A percentile compares a stretch with the other conserved stretches of the same genome.
Conservation (phyloP, 345 rosid genomes). For the Euclidium syriacum region DNA sequence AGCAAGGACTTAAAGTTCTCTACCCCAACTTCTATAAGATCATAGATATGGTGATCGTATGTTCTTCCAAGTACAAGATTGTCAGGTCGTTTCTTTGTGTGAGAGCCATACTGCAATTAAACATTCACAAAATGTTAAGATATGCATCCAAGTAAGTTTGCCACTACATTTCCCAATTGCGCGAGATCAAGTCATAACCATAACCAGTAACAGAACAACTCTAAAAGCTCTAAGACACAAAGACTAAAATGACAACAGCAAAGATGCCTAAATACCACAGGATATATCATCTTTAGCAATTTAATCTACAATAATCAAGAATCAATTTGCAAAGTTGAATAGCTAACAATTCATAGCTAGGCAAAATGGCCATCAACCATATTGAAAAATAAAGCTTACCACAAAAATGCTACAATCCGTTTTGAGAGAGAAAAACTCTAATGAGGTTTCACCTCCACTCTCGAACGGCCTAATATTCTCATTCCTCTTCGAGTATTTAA, state of each 20-base stretch:
- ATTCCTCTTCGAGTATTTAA: slow-evolving; percentile 82
- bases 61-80: slow-evolving; percentile 84
- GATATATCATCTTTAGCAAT: neutral
- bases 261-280: neutral
- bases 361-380: neutral
- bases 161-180: neutral
- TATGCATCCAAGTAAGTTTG: neutral
- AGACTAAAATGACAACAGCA: neutral
- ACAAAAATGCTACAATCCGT: slow-evolving; percentile 90
- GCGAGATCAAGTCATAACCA: neutral
- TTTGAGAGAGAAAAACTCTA: slow-evolving; percentile 89
- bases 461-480: slow-evolving; percentile 92
- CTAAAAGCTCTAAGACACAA: neutral
- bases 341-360: neutral
- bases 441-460: slow-evolving; percentile 82
- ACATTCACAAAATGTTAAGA: slow-evolving; percentile 1
- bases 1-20: slow-evolving; percentile 72
- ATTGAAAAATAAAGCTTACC: slow-evolving; percentile 37
- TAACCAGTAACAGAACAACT: neutral
- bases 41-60: slow-evolving; percentile 79
- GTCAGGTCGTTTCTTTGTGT: slow-evolving; percentile 86
- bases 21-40: slow-evolving; percentile 88
- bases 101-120: slow-evolving; percentile 69
- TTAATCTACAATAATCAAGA: neutral
- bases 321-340: neutral